Percentiles rank a stretch among this genome's conserved stretches.
Conservation (phyloP, 208 protist genomes). For the Angomonas desouzai region DNA sequence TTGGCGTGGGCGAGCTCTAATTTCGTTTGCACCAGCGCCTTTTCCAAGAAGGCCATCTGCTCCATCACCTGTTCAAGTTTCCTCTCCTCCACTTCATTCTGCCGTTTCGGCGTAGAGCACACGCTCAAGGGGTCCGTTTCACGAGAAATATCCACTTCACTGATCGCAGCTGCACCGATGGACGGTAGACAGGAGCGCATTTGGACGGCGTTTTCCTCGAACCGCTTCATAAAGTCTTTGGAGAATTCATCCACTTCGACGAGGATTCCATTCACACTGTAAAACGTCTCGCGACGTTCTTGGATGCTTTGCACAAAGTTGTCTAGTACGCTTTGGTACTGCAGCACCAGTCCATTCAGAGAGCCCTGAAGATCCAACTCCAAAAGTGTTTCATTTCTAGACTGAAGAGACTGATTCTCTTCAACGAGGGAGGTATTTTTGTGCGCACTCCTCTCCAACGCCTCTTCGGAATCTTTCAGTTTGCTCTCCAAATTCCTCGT, state of each 20-base stretch:
- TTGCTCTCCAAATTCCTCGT: not conserved
- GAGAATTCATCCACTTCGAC: constrained; percentile 36
- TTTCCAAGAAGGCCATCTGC: constrained; percentile 14
- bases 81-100: not conserved
- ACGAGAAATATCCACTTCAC: not conserved
- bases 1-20: constrained; percentile 26
- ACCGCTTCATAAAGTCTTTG: constrained; percentile 24
- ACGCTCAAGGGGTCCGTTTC: not conserved
- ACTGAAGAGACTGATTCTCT: not conserved
- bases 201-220: constrained; percentile 18
- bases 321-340: constrained; percentile 30
- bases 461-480: not conserved
- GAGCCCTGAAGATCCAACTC: constrained; percentile 7
- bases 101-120: not conserved
- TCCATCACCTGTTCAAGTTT: not conserved
- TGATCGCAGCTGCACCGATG: not conserved
- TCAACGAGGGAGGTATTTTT: not conserved
- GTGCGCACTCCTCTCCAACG: not conserved
- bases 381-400: not conserved
- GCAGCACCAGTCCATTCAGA: constrained; percentile 18
- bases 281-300: constrained; percentile 26
- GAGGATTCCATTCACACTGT: constrained; percentile 28
- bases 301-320: constrained; percentile 26
- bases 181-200: constrained; percentile 14
- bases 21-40: constrained; percentile 26